phyloP scores from a whole-genome alignment of 2,329 filamentous ascomycete genomes.

The Diplodia seriata region DNA sequence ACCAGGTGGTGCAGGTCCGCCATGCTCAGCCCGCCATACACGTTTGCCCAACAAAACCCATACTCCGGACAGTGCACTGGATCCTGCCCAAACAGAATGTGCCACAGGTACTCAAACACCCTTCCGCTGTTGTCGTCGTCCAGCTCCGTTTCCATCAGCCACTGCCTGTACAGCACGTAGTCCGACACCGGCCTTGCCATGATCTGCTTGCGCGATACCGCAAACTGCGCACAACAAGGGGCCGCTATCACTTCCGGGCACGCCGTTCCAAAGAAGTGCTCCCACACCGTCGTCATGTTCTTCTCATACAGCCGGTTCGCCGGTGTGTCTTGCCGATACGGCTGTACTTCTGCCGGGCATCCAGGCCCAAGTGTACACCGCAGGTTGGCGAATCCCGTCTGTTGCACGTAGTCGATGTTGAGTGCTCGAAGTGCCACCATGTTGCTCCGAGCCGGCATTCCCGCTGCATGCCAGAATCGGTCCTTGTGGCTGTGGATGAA shows the following conservation, averaged over 20 bases:
- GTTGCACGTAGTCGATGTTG: conserved; percentile 47
- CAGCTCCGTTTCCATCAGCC: conserved; percentile 40
- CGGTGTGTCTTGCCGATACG: conserved; percentile 39
- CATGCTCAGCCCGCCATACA: conserved; percentile 34
- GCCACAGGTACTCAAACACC: conserved; percentile 42
- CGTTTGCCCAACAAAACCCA: conserved; percentile 38
- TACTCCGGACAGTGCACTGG: conserved; percentile 37
- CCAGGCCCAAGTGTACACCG: conserved; percentile 48
- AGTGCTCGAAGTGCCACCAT: conserved; percentile 38
- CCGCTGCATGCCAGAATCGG: conserved; percentile 34
- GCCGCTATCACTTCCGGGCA: conserved; percentile 36
- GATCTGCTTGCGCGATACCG: conserved; percentile 42
- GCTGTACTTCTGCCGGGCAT: conserved; percentile 50
- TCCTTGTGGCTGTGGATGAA: conserved; percentile 37
- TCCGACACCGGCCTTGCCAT: conserved; percentile 39
- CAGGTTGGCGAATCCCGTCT: conserved; percentile 50
- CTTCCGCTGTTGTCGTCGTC: conserved; percentile 40
- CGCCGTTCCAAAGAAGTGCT: conserved; percentile 33
- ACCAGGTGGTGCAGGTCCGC: conserved; percentile 22
- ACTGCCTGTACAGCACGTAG: conserved; percentile 41
- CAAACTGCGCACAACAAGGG: conserved; percentile 40
- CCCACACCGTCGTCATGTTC: conserved; percentile 38
- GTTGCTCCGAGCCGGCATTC: conserved; percentile 27
- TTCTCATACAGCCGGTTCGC: conserved; percentile 33
- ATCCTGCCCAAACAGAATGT: conserved; percentile 40